Base-by-base conservation (phyloP, 2,329 filamentous ascomycete genomes). In the Neophaeococcomyces mojaviensis region DNA sequence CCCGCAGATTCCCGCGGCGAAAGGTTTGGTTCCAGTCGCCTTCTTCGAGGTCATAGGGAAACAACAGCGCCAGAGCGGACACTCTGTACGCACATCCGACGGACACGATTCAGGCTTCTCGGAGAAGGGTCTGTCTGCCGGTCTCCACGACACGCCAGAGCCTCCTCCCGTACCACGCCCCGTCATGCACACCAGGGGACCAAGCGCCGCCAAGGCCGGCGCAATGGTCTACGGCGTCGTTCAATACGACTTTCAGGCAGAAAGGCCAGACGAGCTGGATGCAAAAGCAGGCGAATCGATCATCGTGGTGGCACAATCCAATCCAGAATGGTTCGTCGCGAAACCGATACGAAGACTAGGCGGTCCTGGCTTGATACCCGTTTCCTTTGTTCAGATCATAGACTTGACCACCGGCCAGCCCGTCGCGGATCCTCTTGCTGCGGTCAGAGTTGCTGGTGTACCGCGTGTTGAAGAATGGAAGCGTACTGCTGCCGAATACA, bases 391-490 rank as follows among this genome's bases (percentile, higher is more conserved):
- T 56, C 88, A 98, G 68, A 90, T 98, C 57, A 78, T 88, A 63
- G 92, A 97, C 64, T 95, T 96, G 84, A 79, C 81, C 4, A 88
- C 86, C 1, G 88, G 90, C 41, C 79, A 86, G 55, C 77, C 89
- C 1, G 88, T 96, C 1, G 66, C 77, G 15, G 88, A 97, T 64
- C 81, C 90, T 0, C 74, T 86, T 20, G 89, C 89, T 24, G 90
- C 92, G 1, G 87, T 98, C 46, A 79, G 81, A 58, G 82, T 83
- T 57, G 92, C 92, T 1, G 89, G 90, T 16, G 89, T 98, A 6
- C 92, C 92, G 10, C 84, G 83, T 59, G 92, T 98, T 3, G 92
- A 98, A 62, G 92, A 98, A 60, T 98, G 92, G 92, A 98, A 98
- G 73, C 94, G 94, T 69, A 96, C 96, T 88, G 89, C 92, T 0